These are phyloP conservation scores for Earliella scabrosa DNA, from an alignment of 1,284 basidiomycete genomes.

Conservation along the genomic window DNA sequence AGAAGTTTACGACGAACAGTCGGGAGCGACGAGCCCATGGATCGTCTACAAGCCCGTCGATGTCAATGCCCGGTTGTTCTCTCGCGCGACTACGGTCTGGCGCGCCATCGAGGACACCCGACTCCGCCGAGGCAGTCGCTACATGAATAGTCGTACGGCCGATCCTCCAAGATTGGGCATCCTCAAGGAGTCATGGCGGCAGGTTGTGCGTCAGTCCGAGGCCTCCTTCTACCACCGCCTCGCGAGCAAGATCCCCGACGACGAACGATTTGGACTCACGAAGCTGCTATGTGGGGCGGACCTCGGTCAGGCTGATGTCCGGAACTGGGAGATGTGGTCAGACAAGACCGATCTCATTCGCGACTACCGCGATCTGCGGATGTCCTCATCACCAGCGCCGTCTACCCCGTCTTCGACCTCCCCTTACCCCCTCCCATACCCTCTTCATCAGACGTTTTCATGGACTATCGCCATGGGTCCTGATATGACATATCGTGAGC, in stretches of 20 bases:
- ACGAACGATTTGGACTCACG: background rate
- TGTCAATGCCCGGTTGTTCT: constrained; percentile 19
- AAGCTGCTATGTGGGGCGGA: constrained; percentile 6
- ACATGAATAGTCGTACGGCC: no score
- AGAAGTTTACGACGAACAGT: background rate
- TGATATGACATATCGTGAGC: constrained; percentile 1
- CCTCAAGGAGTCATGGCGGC: constrained; percentile 24
- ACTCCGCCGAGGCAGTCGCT: background rate
- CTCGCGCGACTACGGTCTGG: constrained; percentile 19
- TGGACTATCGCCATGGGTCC: background rate
- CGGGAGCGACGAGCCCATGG: background rate
- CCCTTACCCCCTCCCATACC: background rate
- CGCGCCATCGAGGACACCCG: constrained; percentile 10
- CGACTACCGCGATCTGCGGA: background rate
- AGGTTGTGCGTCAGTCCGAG: constrained; percentile 5
- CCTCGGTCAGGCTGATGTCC: constrained; percentile 8
- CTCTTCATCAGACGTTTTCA: constrained; percentile 8
- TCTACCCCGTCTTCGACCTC: no score
- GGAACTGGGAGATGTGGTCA: background rate
- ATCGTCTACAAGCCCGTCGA: constrained; percentile 10
- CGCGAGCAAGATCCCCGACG: background rate
- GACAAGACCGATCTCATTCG: background rate
- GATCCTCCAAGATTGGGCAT: background rate
- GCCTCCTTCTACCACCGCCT: constrained; percentile 12
- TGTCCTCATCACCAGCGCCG: background rate